These are phyloP conservation scores for Starmerella vaccinii DNA, from an alignment of 805 yeast species.

Conservation along the genomic window DNA sequence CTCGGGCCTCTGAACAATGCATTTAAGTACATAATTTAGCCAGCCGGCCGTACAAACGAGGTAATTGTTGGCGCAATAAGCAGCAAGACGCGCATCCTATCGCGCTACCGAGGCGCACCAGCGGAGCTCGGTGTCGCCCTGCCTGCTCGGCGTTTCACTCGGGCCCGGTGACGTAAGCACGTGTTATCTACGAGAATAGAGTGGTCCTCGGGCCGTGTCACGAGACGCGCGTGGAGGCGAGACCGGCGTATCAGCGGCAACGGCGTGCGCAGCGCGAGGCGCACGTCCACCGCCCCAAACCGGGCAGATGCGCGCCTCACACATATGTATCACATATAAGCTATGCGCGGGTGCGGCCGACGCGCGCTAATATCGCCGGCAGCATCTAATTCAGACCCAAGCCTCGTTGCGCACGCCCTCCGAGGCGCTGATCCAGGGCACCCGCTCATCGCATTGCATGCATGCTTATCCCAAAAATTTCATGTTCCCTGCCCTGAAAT, in stretches of 20 bases:
- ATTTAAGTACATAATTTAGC: too few species aligned
- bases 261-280: neutral
- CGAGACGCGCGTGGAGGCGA: constrained; percentile 1
- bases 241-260: neutral
- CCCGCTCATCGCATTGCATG: neutral
- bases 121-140: too few species aligned
- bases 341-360: too few species aligned
- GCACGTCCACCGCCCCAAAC: neutral
- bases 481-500: constrained; percentile 13
- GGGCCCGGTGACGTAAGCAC: neutral
- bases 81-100: too few species aligned
- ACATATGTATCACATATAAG: too few species aligned
- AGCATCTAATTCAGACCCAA: neutral
- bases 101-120: too few species aligned
- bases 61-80: too few species aligned
- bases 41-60: too few species aligned
- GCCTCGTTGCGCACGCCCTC: constrained; percentile 2
- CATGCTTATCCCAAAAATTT: constrained; percentile 7
- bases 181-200: neutral
- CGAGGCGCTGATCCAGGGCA: constrained; percentile 3
- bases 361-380: too few species aligned
- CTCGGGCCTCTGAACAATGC: too few species aligned
- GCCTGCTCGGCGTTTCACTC: neutral
- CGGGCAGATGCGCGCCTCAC: too few species aligned
- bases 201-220: neutral